These are phyloP conservation scores for Globisporangium sylvaticum DNA, from an alignment of 352 stramenopile genomes.

Conservation along the genomic window DNA sequence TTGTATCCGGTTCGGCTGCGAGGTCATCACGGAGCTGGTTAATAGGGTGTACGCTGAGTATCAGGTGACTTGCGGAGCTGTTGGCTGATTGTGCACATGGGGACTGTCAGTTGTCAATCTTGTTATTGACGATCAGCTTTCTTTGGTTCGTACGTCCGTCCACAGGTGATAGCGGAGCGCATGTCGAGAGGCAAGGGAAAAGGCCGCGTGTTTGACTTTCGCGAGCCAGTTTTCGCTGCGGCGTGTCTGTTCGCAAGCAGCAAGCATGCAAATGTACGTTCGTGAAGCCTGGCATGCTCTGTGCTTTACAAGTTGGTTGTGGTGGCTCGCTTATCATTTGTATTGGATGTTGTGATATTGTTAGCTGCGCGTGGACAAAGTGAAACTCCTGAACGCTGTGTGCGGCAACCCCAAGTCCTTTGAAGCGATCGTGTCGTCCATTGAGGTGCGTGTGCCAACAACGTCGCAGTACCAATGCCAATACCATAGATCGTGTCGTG, in stretches of 20 bases:
- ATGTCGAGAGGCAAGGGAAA: conserved; percentile 21
- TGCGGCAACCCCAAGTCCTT: conserved; percentile 61
- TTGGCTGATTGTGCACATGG: background rate
- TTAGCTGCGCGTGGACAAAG: conserved; percentile 56
- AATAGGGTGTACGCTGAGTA: conserved; percentile 57
- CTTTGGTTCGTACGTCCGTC: background rate
- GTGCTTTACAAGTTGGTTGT: background rate
- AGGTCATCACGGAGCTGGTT: conserved; percentile 59
- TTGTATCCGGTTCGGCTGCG: conserved; percentile 73
- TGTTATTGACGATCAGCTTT: no score
- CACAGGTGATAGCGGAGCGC: conserved; percentile 25
- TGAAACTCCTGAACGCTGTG: conserved; percentile 50
- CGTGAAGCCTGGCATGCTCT: background rate
- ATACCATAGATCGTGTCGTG: background rate
- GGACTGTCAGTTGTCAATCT: background rate
- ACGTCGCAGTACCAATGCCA: background rate
- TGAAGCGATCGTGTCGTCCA: conserved; percentile 61
- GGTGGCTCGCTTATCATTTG: background rate
- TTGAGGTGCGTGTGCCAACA: conserved; percentile 33
- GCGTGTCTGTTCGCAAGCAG: conserved; percentile 65
- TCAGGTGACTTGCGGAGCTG: conserved; percentile 14
- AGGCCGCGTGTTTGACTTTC: conserved; percentile 28
- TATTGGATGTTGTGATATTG: background rate
- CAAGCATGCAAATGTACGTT: conserved; percentile 51
- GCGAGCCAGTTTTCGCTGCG: conserved; percentile 53